phyloP scores from a whole-genome alignment of 108 stramenopile species.

The Bacterosira constricta region DNA sequence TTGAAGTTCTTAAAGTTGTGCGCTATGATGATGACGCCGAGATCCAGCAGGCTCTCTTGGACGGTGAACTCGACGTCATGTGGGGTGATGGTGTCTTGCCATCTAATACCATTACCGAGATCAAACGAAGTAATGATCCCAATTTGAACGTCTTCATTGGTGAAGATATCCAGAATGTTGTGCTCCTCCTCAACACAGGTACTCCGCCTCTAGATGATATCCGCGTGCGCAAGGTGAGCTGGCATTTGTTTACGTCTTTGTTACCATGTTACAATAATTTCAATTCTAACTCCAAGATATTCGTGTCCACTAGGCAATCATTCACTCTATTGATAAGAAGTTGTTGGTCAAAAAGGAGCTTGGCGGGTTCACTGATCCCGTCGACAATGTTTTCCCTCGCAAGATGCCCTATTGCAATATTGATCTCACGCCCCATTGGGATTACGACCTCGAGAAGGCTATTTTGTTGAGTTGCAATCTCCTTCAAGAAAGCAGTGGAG shows the following conservation, averaged over 20 bases:
- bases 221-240: background rate
- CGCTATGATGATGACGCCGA: constrained; percentile 29
- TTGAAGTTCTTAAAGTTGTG: constrained; percentile 36
- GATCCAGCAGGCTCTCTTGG: constrained; percentile 40
- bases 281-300: too few relatives aligned
- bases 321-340: constrained; percentile 46
- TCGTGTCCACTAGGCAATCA: constrained; percentile 35
- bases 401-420: constrained; percentile 47
- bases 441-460: constrained; percentile 54
- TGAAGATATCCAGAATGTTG: constrained; percentile 33
- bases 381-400: constrained; percentile 38
- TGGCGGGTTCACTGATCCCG: constrained; percentile 5
- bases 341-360: constrained; percentile 40
- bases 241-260: too few relatives aligned
- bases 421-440: constrained; percentile 46
- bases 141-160: constrained; percentile 20
- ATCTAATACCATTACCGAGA: background rate
- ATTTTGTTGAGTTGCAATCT: constrained; percentile 22
- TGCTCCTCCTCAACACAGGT: constrained; percentile 43
- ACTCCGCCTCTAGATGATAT: constrained; percentile 40
- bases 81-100: constrained; percentile 39
- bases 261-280: too few relatives aligned
- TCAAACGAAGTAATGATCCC: constrained; percentile 5
- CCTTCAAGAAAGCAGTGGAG: background rate
- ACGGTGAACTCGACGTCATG: constrained; percentile 38